A percentile compares a stretch with the other conserved stretches of the same genome.
phyloP scores from a whole-genome alignment of 306 rosid genomes.

The Geum urbanum region DNA sequence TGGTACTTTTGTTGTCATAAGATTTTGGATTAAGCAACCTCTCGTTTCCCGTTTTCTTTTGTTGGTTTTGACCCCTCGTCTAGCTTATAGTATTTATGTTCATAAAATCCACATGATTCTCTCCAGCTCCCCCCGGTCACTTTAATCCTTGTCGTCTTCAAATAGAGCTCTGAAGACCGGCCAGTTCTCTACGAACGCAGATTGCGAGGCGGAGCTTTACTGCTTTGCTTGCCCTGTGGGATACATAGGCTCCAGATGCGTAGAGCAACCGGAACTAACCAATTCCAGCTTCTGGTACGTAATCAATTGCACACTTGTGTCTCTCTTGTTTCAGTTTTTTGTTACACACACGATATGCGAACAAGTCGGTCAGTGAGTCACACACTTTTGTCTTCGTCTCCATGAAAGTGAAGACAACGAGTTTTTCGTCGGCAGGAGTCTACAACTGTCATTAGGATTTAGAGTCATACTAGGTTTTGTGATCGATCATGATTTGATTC shows the following conservation, averaged over 20 bases:
- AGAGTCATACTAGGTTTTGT: neutral
- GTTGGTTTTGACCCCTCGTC: neutral
- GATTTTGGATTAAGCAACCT: neutral
- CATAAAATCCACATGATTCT: neutral
- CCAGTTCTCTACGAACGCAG: constrained; percentile 42
- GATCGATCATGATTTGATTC: neutral
- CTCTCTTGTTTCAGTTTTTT: neutral
- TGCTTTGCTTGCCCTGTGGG: constrained; percentile 56
- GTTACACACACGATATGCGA: neutral
- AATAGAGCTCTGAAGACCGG: neutral
- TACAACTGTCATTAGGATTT: neutral
- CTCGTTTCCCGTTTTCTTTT: neutral
- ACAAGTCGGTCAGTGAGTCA: neutral
- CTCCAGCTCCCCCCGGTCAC: neutral
- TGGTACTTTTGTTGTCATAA: neutral
- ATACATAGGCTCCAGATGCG: constrained; percentile 54
- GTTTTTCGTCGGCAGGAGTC: neutral
- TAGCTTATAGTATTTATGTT: neutral
- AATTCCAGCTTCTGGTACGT: constrained; percentile 69
- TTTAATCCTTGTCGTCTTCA: neutral
- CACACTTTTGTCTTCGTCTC: neutral
- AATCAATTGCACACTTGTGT: neutral
- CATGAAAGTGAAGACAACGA: neutral
- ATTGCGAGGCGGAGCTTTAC: constrained; percentile 52
- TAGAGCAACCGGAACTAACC: constrained; percentile 65